Percentiles rank a stretch among this genome's conserved stretches.
Evolutionary conservation across 805 yeast genomes (phyloP).

Genomic region (Metschnikowia shivogae): DNA sequence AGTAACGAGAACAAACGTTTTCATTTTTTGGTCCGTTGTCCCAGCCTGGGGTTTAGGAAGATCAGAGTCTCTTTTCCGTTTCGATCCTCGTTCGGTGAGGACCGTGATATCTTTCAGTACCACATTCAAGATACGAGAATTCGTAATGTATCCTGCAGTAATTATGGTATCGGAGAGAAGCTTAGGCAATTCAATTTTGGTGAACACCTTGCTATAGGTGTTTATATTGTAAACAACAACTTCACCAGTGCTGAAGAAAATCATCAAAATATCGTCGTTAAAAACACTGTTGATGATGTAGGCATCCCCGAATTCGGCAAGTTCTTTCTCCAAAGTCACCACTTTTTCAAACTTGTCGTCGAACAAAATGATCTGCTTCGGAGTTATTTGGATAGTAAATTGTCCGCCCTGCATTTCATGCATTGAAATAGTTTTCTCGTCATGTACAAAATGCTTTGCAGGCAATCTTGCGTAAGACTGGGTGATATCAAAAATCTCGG

Average conservation of each 20-base stretch:
- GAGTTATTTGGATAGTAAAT: conserved; percentile 70
- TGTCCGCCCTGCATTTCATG: conserved; percentile 55
- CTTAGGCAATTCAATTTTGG: conserved; percentile 37
- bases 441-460: conserved; percentile 58
- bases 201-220: conserved; percentile 34
- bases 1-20: conserved; percentile 61
- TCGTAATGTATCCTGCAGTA: conserved; percentile 64
- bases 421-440: conserved; percentile 61
- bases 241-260: conserved; percentile 68
- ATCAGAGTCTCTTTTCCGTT: conserved; percentile 25
- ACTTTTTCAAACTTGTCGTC: conserved; percentile 53
- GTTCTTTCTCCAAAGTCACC: conserved; percentile 42
- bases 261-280: conserved; percentile 57
- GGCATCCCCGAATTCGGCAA: conserved; percentile 36
- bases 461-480: conserved; percentile 59
- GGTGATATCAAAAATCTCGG: conserved; percentile 64
- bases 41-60: conserved; percentile 1
- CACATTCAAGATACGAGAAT: conserved; percentile 45
- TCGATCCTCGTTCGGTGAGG: conserved; percentile 24
- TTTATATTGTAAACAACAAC: conserved; percentile 49
- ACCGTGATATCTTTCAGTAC: conserved; percentile 29
- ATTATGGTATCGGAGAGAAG: conserved; percentile 48
- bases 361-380: conserved; percentile 58
- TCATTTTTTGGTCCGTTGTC: conserved; percentile 26
- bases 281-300: conserved; percentile 63